These are phyloP conservation scores for Ceratobasidium sp. DNA, from an alignment of 1,284 basidiomycete genomes.

Conservation along the genomic window DNA sequence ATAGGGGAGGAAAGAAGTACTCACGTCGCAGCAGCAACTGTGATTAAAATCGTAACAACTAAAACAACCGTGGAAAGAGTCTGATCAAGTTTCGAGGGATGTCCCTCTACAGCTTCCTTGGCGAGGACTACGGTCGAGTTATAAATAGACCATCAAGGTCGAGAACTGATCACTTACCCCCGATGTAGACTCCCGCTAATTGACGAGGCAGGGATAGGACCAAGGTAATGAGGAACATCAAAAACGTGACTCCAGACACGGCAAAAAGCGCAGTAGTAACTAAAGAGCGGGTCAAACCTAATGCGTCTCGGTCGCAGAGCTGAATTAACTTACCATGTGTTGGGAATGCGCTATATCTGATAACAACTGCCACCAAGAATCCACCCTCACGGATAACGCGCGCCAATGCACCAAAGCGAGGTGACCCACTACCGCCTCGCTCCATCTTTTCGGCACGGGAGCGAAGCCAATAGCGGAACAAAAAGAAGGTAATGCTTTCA, in stretches of 20 bases:
- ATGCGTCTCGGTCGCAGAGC: background rate
- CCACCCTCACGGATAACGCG: constrained; percentile 43
- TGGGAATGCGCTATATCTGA: constrained; percentile 28
- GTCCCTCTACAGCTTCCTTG: constrained; percentile 19
- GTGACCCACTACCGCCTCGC: constrained; percentile 7
- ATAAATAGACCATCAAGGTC: background rate
- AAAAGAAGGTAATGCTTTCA: constrained; percentile 27
- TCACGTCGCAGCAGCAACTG: constrained; percentile 24
- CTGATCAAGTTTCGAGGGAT: constrained; percentile 13
- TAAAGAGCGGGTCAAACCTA: background rate
- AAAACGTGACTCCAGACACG: constrained; percentile 19
- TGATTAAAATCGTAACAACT: constrained; percentile 23
- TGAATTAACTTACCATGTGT: constrained; percentile 31
- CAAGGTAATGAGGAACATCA: constrained; percentile 32
- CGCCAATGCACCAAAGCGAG: constrained; percentile 30
- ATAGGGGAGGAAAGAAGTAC: background rate
- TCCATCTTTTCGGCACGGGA: constrained; percentile 40
- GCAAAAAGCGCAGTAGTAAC: constrained; percentile 36
- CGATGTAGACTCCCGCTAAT: constrained; percentile 42
- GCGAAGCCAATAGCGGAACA: constrained; percentile 36
- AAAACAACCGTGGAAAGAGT: constrained; percentile 22
- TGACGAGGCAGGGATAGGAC: constrained; percentile 36
- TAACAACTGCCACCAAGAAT: constrained; percentile 28
- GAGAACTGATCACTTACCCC: constrained; percentile 9
- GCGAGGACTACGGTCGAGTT: constrained; percentile 1